Evolutionary conservation across 257 asterid genomes (phyloP), one percentile per base, ranked within the genome.

Genomic region (Galeopsis tetrahit): DNA sequence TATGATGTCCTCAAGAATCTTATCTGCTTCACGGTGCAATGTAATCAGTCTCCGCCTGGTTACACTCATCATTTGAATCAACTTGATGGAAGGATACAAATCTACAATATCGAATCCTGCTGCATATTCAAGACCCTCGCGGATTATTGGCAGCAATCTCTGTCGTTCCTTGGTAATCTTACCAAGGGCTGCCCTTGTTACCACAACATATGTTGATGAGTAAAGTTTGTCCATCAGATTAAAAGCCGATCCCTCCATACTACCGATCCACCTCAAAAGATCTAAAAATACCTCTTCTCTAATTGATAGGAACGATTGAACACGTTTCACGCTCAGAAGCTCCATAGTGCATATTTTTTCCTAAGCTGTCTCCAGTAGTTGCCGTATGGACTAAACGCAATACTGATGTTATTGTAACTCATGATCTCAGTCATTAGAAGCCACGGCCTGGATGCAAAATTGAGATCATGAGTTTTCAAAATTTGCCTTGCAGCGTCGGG

Each of bases 321-420:
- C 81, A 2, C 78, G 78, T 3, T 70, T 78, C 48, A 10, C 2
- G 70, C 75, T 77, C 7, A 82, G 42, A 43, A 82, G 82, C 71
- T 82, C 85, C 2, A 73, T 9, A 0, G 63, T 72, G 55, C 78
- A 74, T 6, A 77, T 72, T 67, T 72, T 67, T 72, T 80, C n/a
- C 83, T 14, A 4, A 80, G 66, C 28, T 83, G 79, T 62, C 82
- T 76, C 84, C 86, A 78, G 65, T 81, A 84, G 2, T 70, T 75
- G 0, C 77, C 81, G 42, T 52, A 70, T 0, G 82, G 81, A 10
- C 76, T 36, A 60, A 80, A 83, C 2, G 52, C 44, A 11, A 83
- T 68, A 17, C 62, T 42, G 3, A 53, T 70, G 66, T 62, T 46
- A 28, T 61, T 53, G 11, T 83, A 72, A 5, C 78, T 33, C 3